phyloP scores from a whole-genome alignment of 75 land plant genomes.

The Cupressus sempervirens region DNA sequence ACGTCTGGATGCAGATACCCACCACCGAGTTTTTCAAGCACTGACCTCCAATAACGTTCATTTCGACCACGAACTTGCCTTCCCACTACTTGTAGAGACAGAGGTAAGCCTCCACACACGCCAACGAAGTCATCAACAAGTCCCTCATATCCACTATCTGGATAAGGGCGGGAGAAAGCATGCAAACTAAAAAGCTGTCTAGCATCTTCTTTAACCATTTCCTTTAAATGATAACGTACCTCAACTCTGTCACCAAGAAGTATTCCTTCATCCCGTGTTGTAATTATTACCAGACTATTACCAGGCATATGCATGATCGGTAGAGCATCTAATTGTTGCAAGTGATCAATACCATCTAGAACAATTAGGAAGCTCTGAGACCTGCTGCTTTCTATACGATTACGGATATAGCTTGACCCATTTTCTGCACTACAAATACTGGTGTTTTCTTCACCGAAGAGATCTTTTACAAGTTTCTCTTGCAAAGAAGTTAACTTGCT shows the following conservation, averaged over 20 bases:
- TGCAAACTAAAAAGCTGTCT: not conserved
- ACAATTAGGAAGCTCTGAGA: too few relatives aligned
- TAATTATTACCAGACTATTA: not conserved
- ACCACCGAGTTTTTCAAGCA: not conserved
- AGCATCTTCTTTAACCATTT: not conserved
- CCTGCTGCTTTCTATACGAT: too few relatives aligned
- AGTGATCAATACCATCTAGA: too few relatives aligned
- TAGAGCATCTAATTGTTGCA: too few relatives aligned
- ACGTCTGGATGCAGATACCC: not conserved
- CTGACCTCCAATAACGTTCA: not conserved
- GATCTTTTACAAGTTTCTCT: too few relatives aligned
- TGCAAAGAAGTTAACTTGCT: too few relatives aligned
- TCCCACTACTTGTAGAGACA: not conserved
- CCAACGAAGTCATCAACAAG: not conserved
- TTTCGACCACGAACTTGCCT: not conserved
- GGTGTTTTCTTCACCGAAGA: too few relatives aligned
- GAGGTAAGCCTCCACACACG: not conserved
- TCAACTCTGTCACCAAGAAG: not conserved
- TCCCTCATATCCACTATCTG: not conserved
- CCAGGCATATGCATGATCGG: not conserved
- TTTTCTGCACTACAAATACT: too few relatives aligned
- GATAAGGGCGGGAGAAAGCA: not conserved
- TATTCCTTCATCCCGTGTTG: not conserved
- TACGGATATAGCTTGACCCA: too few relatives aligned
- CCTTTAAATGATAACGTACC: not conserved